Percentiles rank a stretch among this genome's conserved stretches.
Conservation (phyloP, 2,329 filamentous ascomycete genomes). For the Fusarium sp. region DNA sequence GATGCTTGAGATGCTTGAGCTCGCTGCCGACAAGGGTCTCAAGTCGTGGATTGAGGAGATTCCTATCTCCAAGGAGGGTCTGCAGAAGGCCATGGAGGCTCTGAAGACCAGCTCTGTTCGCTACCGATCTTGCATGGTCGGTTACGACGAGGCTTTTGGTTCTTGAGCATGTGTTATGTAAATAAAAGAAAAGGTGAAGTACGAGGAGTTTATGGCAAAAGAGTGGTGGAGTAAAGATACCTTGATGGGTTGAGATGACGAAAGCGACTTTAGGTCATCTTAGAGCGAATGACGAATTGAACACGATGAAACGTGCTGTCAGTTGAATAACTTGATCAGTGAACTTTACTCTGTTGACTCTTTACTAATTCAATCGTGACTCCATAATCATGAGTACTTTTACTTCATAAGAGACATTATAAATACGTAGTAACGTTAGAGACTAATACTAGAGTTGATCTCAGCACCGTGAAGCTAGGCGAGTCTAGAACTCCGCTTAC, state of each 20-base stretch:
- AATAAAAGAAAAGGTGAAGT: slow-evolving; percentile 7
- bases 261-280: slow-evolving; percentile 4
- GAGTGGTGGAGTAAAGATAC: slow-evolving; percentile 36
- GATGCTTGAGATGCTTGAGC: slow-evolving; percentile 77
- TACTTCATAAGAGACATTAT: slow-evolving; percentile 3
- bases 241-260: slow-evolving; percentile 41
- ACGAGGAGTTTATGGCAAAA: slow-evolving; percentile 19
- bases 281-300: slow-evolving; percentile 28
- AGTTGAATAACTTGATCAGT: neutral
- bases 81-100: slow-evolving; percentile 76
- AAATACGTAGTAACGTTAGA: neutral
- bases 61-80: slow-evolving; percentile 77
- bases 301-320: neutral
- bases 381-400: neutral
- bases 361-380: slow-evolving; percentile 4
- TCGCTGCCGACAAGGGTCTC: slow-evolving; percentile 77
- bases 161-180: slow-evolving; percentile 48
- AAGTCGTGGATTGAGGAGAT: slow-evolving; percentile 80
- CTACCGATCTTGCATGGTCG: slow-evolving; percentile 81
- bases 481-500: too few species aligned
- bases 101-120: slow-evolving; percentile 78
- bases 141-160: slow-evolving; percentile 77
- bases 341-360: neutral
- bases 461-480: neutral
- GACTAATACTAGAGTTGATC: slow-evolving; percentile 11